A percentile compares a stretch with the other conserved stretches of the same genome.
Evolutionary conservation across 148 eudicot species (phyloP).

Genomic region (Nepenthes gracilis): DNA sequence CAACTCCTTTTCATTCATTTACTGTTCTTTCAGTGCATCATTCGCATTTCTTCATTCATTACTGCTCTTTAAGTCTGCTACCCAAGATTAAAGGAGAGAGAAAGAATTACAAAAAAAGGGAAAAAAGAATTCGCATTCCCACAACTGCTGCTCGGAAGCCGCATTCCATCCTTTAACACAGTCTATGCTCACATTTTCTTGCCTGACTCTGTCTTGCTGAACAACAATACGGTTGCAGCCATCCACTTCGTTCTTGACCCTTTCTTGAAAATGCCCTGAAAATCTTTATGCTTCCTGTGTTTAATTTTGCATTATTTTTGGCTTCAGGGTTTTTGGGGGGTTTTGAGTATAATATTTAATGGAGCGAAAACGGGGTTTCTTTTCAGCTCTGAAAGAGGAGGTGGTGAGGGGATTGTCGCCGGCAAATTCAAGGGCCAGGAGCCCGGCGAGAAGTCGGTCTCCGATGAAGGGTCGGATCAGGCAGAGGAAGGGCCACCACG

Average conservation of each 20-base stretch:
- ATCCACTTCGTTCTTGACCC: not conserved
- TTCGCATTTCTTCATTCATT: no score
- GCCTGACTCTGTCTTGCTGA: not conserved
- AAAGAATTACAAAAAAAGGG: not conserved
- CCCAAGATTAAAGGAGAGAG: not conserved
- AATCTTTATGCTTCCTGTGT: no score
- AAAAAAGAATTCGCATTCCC: constrained; percentile 9
- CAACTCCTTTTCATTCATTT: no score
- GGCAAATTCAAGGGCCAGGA: constrained; percentile 39
- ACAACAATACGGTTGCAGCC: not conserved
- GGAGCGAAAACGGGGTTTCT: constrained; percentile 75
- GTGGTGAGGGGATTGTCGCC: constrained; percentile 78
- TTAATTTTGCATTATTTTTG: no score
- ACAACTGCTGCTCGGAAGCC: constrained; percentile 28
- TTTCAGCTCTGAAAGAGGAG: constrained; percentile 60
- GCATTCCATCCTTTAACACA: constrained; percentile 15
- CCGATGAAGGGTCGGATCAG: constrained; percentile 47
- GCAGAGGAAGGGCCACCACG: constrained; percentile 22
- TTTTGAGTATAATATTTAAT: constrained; percentile 14
- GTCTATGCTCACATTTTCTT: not conserved
- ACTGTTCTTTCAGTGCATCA: no score
- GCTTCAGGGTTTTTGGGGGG: not conserved
- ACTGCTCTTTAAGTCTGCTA: not conserved
- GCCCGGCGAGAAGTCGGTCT: constrained; percentile 37
- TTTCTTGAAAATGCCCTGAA: no score